Conservation (phyloP, 805 yeast genomes). For the Candida wancherniae region DNA sequence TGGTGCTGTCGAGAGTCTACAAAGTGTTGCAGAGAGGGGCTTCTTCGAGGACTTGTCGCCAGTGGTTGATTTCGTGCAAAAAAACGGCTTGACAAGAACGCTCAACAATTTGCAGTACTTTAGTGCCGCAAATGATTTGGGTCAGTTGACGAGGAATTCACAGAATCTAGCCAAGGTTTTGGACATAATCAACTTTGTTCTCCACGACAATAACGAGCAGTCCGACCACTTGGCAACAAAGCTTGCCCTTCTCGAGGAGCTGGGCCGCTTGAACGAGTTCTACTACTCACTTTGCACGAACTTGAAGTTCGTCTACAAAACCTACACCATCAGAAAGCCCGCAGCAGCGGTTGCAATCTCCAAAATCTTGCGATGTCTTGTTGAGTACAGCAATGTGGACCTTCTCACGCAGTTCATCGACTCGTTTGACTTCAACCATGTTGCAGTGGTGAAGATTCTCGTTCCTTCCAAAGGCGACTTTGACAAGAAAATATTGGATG, state of each 20-base stretch:
- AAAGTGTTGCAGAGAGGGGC: slow-evolving; percentile 10
- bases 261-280: slow-evolving; percentile 26
- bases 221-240: slow-evolving; percentile 10
- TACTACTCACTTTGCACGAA: slow-evolving; percentile 50
- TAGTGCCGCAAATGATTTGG: slow-evolving; percentile 48
- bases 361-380: slow-evolving; percentile 50
- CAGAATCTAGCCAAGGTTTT: slow-evolving; percentile 27
- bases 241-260: slow-evolving; percentile 15
- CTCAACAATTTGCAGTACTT: slow-evolving; percentile 39
- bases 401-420: slow-evolving; percentile 55
- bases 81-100: slow-evolving; percentile 26
- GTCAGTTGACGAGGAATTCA: slow-evolving; percentile 43
- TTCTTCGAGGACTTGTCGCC: slow-evolving; percentile 12
- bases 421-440: slow-evolving; percentile 61
- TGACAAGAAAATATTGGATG: slow-evolving; percentile 28
- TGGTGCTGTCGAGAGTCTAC: slow-evolving; percentile 12
- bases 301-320: slow-evolving; percentile 61
- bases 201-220: slow-evolving; percentile 14
- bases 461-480: slow-evolving; percentile 46
- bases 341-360: slow-evolving; percentile 58
- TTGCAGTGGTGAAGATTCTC: slow-evolving; percentile 54
- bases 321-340: slow-evolving; percentile 54
- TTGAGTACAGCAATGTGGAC: slow-evolving; percentile 45
- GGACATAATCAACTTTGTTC: slow-evolving; percentile 20
- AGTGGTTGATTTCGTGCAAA: slow-evolving; percentile 25